These are phyloP conservation scores for Bacterosira constricta DNA, from an alignment of 108 stramenopile species.

Conservation along the genomic window DNA sequence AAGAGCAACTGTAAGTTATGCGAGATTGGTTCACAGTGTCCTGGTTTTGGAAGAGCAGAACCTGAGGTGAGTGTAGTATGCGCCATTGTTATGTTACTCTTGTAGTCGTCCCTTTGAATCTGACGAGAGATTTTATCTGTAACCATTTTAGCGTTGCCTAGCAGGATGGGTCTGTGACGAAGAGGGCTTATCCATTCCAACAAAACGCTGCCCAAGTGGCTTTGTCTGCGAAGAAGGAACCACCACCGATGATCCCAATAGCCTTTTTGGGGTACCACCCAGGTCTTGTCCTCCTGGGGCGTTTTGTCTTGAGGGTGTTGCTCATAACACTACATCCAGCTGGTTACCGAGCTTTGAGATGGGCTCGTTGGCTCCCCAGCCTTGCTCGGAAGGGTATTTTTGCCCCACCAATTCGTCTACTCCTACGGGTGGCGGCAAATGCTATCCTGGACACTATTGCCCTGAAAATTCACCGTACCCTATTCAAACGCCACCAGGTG, in stretches of 20 bases:
- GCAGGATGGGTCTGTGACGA: slow-evolving; percentile 83
- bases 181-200: slow-evolving; percentile 66
- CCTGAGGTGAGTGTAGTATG: slow-evolving; percentile 48
- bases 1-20: slow-evolving; percentile 79
- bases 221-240: slow-evolving; percentile 80
- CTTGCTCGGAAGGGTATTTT: slow-evolving; percentile 78
- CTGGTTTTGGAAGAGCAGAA: slow-evolving; percentile 54
- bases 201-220: slow-evolving; percentile 78
- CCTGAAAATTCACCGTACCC: slow-evolving; percentile 67
- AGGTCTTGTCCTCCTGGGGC: slow-evolving; percentile 66
- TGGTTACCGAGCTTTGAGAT: slow-evolving; percentile 66
- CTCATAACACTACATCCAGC: slow-evolving; percentile 58
- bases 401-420: slow-evolving; percentile 68
- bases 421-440: slow-evolving; percentile 65
- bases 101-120: too few relatives aligned
- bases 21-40: slow-evolving; percentile 77
- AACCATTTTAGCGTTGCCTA: slow-evolving; percentile 51
- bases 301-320: slow-evolving; percentile 87
- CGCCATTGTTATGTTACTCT: too few relatives aligned
- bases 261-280: slow-evolving; percentile 42
- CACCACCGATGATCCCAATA: slow-evolving; percentile 65
- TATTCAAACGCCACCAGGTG: slow-evolving; percentile 68
- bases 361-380: slow-evolving; percentile 68
- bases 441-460: slow-evolving; percentile 85
- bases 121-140: background rate